Base-by-base conservation (phyloP, 352 stramenopile genomes). In the Globisporangium barbulae region DNA sequence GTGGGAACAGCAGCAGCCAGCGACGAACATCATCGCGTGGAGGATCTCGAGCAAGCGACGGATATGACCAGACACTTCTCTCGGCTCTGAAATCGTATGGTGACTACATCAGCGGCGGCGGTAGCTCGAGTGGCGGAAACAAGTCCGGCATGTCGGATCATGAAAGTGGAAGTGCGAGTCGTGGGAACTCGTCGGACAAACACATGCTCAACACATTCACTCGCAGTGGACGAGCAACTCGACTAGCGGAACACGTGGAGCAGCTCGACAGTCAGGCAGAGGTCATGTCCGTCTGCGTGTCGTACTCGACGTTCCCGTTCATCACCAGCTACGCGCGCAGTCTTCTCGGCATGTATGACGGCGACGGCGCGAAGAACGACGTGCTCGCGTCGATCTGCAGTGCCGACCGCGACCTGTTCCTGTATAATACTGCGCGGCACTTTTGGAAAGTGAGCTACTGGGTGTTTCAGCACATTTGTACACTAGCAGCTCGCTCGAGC, bases 391-490 rank as follows among this genome's bases (percentile, higher is more conserved):
- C 71, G 2, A 71, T 88, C 12, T 90, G 78, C 45, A 63, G 72
- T 17, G 59, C 71, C 2, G 78, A 91, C 65, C 72, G 82, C 25
- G 78, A 91, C 35, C 37, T 85, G 7, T 91, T 91, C 48, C 53
- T 89, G 22, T 88, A 85, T 71, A 88, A 89, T 49, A 79, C 65
- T 17, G 81, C 82, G 12, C 73, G 76, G 3, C 82, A 91, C 55
- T 91, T 91, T 41, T 88, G 76, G 63, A 91, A 90, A 67, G 82
- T 91, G 17, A 90, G 76, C 48, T 89, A 72, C 41, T 93, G 85
- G 85, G 75, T 91, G 5, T 90, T 91, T 37, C 79, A 91, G 60
- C 80, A 91, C 53, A 93, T 93, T 57, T 91, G 85, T 59, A 93
- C 85, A 10, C 69, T 93, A 2, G 75, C 82, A 8, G 71, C 83